Percentiles rank a stretch among this genome's conserved stretches.
Evolutionary conservation across 2,329 filamentous ascomycete genomes (phyloP).

Genomic region (Talaromyces marneffei): DNA sequence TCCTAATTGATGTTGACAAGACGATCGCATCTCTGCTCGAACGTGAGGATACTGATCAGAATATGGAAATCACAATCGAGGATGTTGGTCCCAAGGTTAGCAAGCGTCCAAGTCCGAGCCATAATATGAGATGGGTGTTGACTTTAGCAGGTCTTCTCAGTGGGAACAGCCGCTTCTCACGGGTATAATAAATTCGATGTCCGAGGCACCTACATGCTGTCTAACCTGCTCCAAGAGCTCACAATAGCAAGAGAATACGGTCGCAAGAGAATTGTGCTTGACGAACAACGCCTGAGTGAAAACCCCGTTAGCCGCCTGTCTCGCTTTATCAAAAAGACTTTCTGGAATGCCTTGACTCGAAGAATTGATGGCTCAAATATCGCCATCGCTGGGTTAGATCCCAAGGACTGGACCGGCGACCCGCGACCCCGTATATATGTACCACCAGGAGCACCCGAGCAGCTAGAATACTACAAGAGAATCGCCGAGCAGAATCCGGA

Average conservation of each 20-base stretch:
- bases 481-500: slow-evolving; percentile 75
- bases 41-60: slow-evolving; percentile 87
- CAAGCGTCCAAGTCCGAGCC: background rate
- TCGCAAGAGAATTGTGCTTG: slow-evolving; percentile 80
- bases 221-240: slow-evolving; percentile 91
- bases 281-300: slow-evolving; percentile 86
- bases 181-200: slow-evolving; percentile 85
- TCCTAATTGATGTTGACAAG: slow-evolving; percentile 78
- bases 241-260: slow-evolving; percentile 87
- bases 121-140: slow-evolving; percentile 16
- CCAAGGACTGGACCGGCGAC: slow-evolving; percentile 92
- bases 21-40: slow-evolving; percentile 73
- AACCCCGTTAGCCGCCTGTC: slow-evolving; percentile 87
- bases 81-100: slow-evolving; percentile 82
- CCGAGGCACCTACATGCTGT: slow-evolving; percentile 93
- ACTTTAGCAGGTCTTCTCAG: slow-evolving; percentile 61
- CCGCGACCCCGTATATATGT: slow-evolving; percentile 89
- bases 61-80: slow-evolving; percentile 97
- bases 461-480: slow-evolving; percentile 80
- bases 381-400: slow-evolving; percentile 77
- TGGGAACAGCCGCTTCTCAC: slow-evolving; percentile 79
- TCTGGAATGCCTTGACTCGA: slow-evolving; percentile 87
- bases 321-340: slow-evolving; percentile 79
- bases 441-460: slow-evolving; percentile 74
- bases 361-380: slow-evolving; percentile 78